phyloP scores from a whole-genome alignment of 2,329 filamentous ascomycete genomes.

The Penicillium sp. region DNA sequence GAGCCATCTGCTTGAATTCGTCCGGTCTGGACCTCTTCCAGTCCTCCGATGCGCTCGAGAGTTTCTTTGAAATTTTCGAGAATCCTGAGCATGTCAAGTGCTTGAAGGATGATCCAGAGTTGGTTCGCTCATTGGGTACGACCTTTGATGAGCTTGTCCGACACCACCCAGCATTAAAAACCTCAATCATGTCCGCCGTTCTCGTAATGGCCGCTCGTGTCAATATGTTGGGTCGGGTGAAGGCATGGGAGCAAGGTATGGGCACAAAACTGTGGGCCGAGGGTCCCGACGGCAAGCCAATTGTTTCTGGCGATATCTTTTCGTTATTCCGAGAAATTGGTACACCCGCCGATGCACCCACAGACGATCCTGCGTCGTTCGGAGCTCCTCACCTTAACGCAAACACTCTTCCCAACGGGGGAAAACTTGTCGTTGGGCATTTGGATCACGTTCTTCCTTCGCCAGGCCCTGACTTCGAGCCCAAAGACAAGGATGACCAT shows the following conservation, averaged over 20 bases:
- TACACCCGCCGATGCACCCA: slow-evolving; percentile 24
- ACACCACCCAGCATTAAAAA: slow-evolving; percentile 83
- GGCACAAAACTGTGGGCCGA: slow-evolving; percentile 75
- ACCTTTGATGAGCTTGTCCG: slow-evolving; percentile 92
- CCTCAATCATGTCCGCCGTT: slow-evolving; percentile 77
- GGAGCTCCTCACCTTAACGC: slow-evolving; percentile 31
- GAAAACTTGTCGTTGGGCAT: slow-evolving; percentile 35
- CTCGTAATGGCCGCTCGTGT: slow-evolving; percentile 86
- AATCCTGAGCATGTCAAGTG: slow-evolving; percentile 84
- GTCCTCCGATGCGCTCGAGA: slow-evolving; percentile 75
- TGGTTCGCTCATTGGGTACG: slow-evolving; percentile 72
- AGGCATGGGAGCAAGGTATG: slow-evolving; percentile 67
- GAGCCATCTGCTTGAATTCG: slow-evolving; percentile 89
- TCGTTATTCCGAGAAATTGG: slow-evolving; percentile 39
- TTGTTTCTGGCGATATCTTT: slow-evolving; percentile 57
- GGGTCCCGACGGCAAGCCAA: slow-evolving; percentile 57
- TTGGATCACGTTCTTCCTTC: slow-evolving; percentile 29
- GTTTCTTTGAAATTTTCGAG: slow-evolving; percentile 95
- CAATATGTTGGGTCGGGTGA: slow-evolving; percentile 67
- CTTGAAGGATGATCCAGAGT: slow-evolving; percentile 70
- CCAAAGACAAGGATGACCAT: slow-evolving; percentile 51
- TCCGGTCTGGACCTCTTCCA: slow-evolving; percentile 84
- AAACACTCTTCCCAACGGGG: slow-evolving; percentile 38
- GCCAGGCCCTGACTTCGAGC: slow-evolving; percentile 32
- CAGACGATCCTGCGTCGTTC: slow-evolving; percentile 25